Conservation (phyloP, 768 basidiomycete genomes). For the Mycena vulgaris region DNA sequence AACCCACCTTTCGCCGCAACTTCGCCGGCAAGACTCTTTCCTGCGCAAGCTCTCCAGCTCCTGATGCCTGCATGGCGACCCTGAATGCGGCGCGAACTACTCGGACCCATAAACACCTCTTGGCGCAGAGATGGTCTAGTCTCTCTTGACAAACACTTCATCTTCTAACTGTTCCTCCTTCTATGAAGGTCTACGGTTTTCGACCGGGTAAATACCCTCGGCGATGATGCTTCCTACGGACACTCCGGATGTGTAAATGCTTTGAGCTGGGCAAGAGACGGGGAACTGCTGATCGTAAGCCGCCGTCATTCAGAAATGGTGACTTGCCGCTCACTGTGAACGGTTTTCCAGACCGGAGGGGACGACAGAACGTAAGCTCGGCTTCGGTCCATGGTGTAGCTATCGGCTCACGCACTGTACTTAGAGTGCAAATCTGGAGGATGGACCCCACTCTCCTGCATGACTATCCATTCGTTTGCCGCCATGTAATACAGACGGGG, state of each 20-base stretch:
- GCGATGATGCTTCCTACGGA: conserved; percentile 63
- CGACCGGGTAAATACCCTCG: conserved; percentile 84
- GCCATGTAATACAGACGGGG: conserved; percentile 81
- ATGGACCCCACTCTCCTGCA: conserved; percentile 63
- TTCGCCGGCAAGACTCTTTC: too few species aligned
- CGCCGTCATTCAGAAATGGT: not conserved
- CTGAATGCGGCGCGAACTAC: conserved; percentile 12
- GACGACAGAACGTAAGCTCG: conserved; percentile 77
- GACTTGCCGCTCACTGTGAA: not conserved
- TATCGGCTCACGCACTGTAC: conserved; percentile 1
- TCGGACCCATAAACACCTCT: conserved; percentile 7
- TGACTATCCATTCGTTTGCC: conserved; percentile 77
- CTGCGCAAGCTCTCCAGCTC: not conserved
- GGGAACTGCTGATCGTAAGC: conserved; percentile 67
- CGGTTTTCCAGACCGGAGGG: conserved; percentile 67
- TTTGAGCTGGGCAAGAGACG: conserved; percentile 79
- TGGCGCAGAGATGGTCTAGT: conserved; percentile 25
- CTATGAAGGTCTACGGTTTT: conserved; percentile 40
- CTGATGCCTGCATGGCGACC: conserved; percentile 11
- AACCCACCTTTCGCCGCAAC: too few species aligned
- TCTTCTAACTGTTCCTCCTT: too few species aligned
- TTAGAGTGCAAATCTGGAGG: conserved; percentile 88
- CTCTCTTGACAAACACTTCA: too few species aligned
- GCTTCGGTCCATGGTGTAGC: not conserved
- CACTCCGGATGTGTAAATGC: conserved; percentile 87